Evolutionary conservation across 176 grass and related monocot species (phyloP).

Genomic region (Eremochloa ophiuroides): DNA sequence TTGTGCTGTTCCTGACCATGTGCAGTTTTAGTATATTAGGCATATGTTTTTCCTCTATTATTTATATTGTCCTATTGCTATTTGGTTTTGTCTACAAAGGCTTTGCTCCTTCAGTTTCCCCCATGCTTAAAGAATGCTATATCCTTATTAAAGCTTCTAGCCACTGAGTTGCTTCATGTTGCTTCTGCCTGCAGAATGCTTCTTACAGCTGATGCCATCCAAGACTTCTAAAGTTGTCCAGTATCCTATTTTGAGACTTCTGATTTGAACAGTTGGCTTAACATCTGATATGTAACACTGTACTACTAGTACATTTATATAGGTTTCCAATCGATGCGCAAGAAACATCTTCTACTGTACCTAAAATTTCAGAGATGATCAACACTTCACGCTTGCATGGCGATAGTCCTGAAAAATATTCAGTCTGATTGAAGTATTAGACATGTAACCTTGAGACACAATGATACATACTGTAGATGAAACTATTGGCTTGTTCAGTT

Average conservation of each 20-base stretch:
- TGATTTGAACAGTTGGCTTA: not conserved
- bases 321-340: not conserved
- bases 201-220: constrained; percentile 78
- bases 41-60: not conserved
- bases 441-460: not conserved
- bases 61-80: not conserved
- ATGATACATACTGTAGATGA: not conserved
- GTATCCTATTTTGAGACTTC: constrained; percentile 53
- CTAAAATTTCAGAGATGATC: not conserved
- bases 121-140: not conserved
- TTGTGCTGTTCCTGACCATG: not conserved
- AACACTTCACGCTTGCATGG: not conserved
- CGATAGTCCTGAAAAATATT: not conserved
- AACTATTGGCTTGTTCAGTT: not conserved
- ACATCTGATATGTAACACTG: not conserved
- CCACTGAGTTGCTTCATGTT: not conserved
- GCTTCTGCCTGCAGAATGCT: constrained; percentile 59
- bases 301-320: not conserved
- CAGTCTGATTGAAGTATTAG: not conserved
- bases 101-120: not conserved
- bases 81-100: not conserved
- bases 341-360: not conserved
- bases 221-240: constrained; percentile 42
- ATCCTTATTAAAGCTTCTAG: not conserved
- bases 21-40: not conserved